These are phyloP conservation scores for Ormosia semicastrata DNA, from an alignment of 306 rosid species.

Conservation along the genomic window DNA sequence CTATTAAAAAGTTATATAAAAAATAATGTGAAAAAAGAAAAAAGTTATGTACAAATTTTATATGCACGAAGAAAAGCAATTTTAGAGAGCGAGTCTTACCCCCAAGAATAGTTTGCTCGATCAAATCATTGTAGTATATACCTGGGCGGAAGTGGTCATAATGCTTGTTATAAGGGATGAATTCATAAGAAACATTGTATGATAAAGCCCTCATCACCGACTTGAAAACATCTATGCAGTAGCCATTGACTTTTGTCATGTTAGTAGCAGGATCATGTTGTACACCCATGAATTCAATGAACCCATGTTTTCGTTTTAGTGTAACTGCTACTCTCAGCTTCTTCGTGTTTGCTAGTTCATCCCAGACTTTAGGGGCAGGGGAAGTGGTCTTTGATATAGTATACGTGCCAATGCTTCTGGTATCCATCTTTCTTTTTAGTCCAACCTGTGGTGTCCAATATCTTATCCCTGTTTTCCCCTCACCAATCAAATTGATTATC, in stretches of 20 bases:
- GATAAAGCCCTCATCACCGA: conserved; percentile 28
- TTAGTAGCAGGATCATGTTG: neutral
- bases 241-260: neutral
- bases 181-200: conserved; percentile 24
- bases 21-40: no score
- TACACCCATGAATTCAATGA: conserved; percentile 24
- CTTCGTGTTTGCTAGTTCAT: conserved; percentile 18
- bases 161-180: conserved; percentile 17
- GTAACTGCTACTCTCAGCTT: conserved; percentile 36
- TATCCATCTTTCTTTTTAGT: neutral
- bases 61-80: no score
- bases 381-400: neutral
- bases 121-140: conserved; percentile 24
- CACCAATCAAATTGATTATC: conserved; percentile 37
- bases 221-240: conserved; percentile 35
- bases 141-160: neutral
- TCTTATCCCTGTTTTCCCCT: neutral
- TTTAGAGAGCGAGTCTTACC: neutral
- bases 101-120: conserved; percentile 27
- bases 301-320: neutral
- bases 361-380: conserved; percentile 43
- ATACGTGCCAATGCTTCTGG: neutral
- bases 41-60: no score
- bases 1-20: no score
- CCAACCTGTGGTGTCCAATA: conserved; percentile 21